Percentiles rank a stretch among this genome's conserved stretches.
Evolutionary conservation across 805 yeast species (phyloP).

Genomic region (Kodamaea laetipori): DNA sequence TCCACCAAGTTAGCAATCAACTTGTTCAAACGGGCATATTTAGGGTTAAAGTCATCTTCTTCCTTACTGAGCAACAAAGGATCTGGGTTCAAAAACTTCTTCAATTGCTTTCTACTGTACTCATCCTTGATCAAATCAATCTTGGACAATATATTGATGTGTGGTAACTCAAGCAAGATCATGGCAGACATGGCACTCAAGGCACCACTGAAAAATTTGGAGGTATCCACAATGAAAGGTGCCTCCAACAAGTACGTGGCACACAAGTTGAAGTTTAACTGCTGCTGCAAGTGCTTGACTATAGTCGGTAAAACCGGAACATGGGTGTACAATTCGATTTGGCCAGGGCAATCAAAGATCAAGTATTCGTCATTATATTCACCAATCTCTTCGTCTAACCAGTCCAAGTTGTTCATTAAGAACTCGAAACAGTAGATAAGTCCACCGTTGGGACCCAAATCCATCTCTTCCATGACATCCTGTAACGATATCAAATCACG

Average conservation of each 20-base stretch:
- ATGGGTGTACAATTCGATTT: conserved; percentile 92
- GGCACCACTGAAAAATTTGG: conserved; percentile 95
- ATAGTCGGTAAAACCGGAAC: conserved; percentile 90
- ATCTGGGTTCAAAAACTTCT: conserved; percentile 88
- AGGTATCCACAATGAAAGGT: conserved; percentile 84
- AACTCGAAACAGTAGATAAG: conserved; percentile 92
- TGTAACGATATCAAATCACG: conserved; percentile 86
- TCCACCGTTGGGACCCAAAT: conserved; percentile 94
- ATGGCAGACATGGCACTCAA: conserved; percentile 97
- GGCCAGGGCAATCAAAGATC: conserved; percentile 97
- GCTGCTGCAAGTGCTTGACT: conserved; percentile 78
- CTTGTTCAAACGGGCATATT: conserved; percentile 69
- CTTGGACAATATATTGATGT: conserved; percentile 85
- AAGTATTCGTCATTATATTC: conserved; percentile 92
- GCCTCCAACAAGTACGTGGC: conserved; percentile 93
- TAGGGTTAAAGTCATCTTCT: conserved; percentile 47
- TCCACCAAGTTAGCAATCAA: conserved; percentile 89
- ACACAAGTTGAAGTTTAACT: conserved; percentile 82
- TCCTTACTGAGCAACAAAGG: conserved; percentile 65
- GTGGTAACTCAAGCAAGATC: conserved; percentile 94
- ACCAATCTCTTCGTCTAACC: conserved; percentile 97
- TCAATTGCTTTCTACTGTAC: conserved; percentile 71
- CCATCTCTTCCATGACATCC: conserved; percentile 94
- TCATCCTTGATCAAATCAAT: conserved; percentile 83
- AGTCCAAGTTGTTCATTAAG: conserved; percentile 83